A percentile compares a stretch with the other conserved stretches of the same genome.
These are phyloP conservation scores for Populus simonii DNA, from an alignment of 345 rosid genomes.

Conservation along the genomic window DNA sequence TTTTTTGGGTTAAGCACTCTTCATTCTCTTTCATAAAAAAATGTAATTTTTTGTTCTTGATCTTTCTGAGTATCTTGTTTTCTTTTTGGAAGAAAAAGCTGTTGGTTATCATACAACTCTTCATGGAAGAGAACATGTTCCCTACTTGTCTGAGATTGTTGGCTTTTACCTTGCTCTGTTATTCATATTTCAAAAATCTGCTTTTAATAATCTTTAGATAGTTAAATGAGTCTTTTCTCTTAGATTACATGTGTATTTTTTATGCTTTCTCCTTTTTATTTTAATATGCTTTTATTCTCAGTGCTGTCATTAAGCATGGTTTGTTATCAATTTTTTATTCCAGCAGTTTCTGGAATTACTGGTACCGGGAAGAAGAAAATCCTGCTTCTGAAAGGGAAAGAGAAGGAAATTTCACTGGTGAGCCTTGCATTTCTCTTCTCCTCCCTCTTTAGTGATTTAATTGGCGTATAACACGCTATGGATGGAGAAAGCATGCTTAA, in stretches of 20 bases:
- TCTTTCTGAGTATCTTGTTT: neutral
- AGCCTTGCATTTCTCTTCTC: constrained; percentile 23
- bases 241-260: neutral
- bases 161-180: neutral
- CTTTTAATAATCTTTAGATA: neutral
- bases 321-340: constrained; percentile 13
- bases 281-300: neutral
- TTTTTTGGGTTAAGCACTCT: neutral
- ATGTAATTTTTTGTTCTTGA: neutral
- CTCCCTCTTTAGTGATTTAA: neutral
- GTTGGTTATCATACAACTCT: neutral
- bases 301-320: neutral
- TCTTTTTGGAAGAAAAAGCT: neutral
- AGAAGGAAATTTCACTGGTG: constrained; percentile 50
- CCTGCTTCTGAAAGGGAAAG: constrained; percentile 61
- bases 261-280: neutral
- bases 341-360: constrained; percentile 42
- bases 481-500: neutral
- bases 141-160: neutral
- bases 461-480: neutral
- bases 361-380: constrained; percentile 50
- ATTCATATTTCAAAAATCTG: neutral
- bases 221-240: neutral
- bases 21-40: neutral
- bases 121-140: neutral